Conservation (phyloP, 2,329 filamentous ascomycete genomes). For the Paecilomyces dactylethromorphus region DNA sequence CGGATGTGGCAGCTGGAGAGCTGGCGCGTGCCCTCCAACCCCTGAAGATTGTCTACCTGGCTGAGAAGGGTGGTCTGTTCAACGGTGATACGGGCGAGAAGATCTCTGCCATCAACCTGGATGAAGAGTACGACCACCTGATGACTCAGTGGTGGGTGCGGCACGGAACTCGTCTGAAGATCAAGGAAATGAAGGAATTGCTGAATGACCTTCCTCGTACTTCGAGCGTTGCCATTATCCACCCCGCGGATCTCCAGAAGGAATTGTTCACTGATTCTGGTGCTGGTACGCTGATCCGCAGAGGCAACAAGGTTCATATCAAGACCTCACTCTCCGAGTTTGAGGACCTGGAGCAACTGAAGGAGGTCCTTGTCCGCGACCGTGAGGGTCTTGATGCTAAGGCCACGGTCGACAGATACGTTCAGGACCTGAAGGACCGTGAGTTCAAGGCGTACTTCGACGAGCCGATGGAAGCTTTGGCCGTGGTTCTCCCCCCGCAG, state of each 20-base stretch:
- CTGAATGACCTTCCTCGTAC: conserved; percentile 81
- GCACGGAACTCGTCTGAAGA: conserved; percentile 92
- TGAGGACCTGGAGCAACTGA: conserved; percentile 67
- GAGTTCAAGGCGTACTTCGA: conserved; percentile 93
- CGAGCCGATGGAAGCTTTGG: conserved; percentile 86
- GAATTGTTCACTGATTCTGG: conserved; percentile 95
- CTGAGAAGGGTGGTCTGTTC: conserved; percentile 93
- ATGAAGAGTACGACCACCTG: conserved; percentile 88
- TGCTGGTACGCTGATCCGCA: conserved; percentile 84
- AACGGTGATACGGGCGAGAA: conserved; percentile 90
- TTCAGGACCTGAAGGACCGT: conserved; percentile 68
- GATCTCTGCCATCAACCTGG: conserved; percentile 94
- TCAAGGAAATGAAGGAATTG: conserved; percentile 93
- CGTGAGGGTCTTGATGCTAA: conserved; percentile 74
- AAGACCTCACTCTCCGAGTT: conserved; percentile 68
- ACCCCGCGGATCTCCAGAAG: conserved; percentile 91
- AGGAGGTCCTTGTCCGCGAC: conserved; percentile 75
- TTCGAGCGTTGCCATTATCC: conserved; percentile 94
- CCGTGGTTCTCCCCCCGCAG: conserved; percentile 72
- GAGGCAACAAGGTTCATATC: conserved; percentile 81
- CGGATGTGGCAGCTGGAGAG: conserved; percentile 91
- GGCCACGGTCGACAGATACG: conserved; percentile 78
- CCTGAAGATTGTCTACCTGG: conserved; percentile 96
- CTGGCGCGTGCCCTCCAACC: conserved; percentile 83
- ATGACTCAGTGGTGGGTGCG: conserved; percentile 94